phyloP scores from a whole-genome alignment of 2,329 filamentous ascomycete species.

The Chaetomium olivaceum region DNA sequence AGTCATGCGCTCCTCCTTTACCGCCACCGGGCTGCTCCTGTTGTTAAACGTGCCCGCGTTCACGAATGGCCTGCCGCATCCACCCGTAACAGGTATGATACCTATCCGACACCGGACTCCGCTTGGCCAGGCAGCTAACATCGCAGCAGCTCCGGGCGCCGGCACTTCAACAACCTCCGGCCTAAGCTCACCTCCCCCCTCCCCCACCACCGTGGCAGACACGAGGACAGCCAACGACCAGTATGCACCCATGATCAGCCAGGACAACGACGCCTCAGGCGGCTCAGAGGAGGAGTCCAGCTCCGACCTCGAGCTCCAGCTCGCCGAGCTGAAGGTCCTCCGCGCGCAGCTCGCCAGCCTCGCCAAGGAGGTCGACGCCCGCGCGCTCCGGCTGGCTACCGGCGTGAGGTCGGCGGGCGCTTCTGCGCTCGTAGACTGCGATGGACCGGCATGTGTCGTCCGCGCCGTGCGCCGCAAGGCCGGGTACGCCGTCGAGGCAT shows the following conservation, averaged over 20 bases:
- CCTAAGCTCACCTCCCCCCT: neutral
- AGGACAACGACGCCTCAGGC: too few relatives aligned
- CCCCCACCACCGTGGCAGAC: neutral
- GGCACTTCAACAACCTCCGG: neutral
- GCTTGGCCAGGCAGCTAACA: neutral
- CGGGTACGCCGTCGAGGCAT: neutral
- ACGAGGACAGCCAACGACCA: neutral
- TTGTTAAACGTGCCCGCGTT: conserved; percentile 5
- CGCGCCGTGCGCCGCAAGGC: conserved; percentile 5
- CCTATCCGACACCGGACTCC: neutral
- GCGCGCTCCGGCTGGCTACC: conserved; percentile 7
- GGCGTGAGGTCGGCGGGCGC: neutral
- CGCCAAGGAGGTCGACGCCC: conserved; percentile 6
- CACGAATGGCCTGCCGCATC: neutral
- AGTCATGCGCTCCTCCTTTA: conserved; percentile 12
- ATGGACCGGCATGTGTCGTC: neutral
- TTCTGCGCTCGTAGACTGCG: conserved; percentile 1
- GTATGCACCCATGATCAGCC: neutral
- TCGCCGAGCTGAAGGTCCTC: conserved; percentile 15
- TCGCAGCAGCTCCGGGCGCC: neutral
- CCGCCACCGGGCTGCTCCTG: conserved; percentile 13
- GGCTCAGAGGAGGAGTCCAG: too few relatives aligned
- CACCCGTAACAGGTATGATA: neutral
- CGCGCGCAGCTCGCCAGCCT: conserved; percentile 8
- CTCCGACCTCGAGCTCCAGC: neutral